Percentiles rank a stretch among this genome's conserved stretches.
Conservation (phyloP, 768 basidiomycete genomes). For the Pulveroboletus sp. region DNA sequence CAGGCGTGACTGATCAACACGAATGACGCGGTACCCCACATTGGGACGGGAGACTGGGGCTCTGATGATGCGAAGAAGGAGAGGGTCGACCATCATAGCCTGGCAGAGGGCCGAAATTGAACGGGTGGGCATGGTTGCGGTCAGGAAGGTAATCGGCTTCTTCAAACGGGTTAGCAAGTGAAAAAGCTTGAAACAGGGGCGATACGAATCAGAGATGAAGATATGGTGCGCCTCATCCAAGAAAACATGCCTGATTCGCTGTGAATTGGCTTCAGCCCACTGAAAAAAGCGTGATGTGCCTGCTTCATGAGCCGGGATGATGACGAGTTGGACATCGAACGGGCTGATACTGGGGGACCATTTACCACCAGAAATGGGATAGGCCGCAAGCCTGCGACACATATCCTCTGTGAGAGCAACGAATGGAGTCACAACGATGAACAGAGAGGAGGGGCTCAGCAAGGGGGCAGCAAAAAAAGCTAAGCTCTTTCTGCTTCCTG, state of each 20-base stretch:
- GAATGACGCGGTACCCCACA: not conserved
- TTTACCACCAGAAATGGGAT: not conserved
- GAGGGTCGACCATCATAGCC: not conserved
- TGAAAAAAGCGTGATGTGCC: not conserved
- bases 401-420: constrained; percentile 10
- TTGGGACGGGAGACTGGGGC: not conserved
- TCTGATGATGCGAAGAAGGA: not conserved
- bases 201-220: constrained; percentile 1
- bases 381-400: not conserved
- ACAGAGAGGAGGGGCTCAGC: not conserved
- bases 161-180: not conserved
- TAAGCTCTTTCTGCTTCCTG: constrained; percentile 11
- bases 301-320: constrained; percentile 10
- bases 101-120: constrained; percentile 2
- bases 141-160: constrained; percentile 11
- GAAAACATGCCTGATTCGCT: not conserved
- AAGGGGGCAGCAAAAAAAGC: constrained; percentile 8
- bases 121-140: constrained; percentile 4
- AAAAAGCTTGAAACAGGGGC: constrained; percentile 10
- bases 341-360: not conserved
- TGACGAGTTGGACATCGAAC: not conserved
- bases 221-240: constrained; percentile 11
- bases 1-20: no score
- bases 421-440: constrained; percentile 6
- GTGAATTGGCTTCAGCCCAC: not conserved